Evolutionary conservation across 805 yeast genomes (phyloP), one percentile per base, ranked within the genome.

Genomic region (Metschnikowia lunata): DNA sequence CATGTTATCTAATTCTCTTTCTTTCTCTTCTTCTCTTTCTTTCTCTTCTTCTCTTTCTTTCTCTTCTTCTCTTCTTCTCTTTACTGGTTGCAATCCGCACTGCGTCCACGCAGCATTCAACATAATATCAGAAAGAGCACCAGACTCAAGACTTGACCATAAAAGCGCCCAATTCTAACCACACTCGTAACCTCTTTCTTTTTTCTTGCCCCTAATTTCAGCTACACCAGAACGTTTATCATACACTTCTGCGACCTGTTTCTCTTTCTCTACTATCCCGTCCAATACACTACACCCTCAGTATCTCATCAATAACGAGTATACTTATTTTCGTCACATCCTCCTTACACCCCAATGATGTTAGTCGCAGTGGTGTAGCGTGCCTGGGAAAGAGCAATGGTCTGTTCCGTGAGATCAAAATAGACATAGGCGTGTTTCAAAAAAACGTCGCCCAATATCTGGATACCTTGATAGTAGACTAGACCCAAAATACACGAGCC

Each of bases 341-440:
- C 26, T 26, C 13, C 15, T 12, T 12, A 50, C 15, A 45, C 51
- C 26, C 47, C 32, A 7, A 50, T 37, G 26, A 50, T 41, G 23
- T 47, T 50, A 30, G 54, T 47, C 10, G 30, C 8, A 10, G 32
- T 12, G 14, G 45, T 34, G 39, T 38, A 30, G 33, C n/a, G 33
- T 2, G 47, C 47, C 42, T 50, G 51, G 12, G 50, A 55, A n/a
- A 54, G 37, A 2, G 51, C 36, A 26, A 55, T 48, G 9, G 45
- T 45, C 32, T 43, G 39, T 39, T 48, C 56, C 8, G 50, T 42
- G 26, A 53, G 46, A 30, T 55, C 55, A 36, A 45, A 55, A 43
- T 50, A 43, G n/a, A 50, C 49, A 42, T 55, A 55, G 6, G 56
- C 57, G 13, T 42, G 34, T 39, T 57, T 40, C 46, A 55, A 43